phyloP scores from a whole-genome alignment of 1,284 basidiomycete species.

The Ustilago curta region DNA sequence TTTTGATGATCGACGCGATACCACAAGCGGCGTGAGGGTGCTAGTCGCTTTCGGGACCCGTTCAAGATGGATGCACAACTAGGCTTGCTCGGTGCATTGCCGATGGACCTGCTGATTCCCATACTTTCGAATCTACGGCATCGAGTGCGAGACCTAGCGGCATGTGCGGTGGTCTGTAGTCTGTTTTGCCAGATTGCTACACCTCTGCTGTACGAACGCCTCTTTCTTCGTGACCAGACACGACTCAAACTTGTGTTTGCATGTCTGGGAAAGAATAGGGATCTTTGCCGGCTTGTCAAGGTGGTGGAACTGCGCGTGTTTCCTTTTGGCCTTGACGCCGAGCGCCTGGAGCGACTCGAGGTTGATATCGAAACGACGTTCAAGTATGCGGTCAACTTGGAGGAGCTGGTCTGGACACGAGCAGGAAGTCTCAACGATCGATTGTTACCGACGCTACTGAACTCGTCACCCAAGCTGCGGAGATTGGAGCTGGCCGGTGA shows the following conservation, averaged over 20 bases:
- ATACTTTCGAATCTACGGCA: constrained; percentile 54
- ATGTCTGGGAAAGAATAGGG: constrained; percentile 39
- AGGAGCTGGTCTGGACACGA: constrained; percentile 63
- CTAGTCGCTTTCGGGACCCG: constrained; percentile 10
- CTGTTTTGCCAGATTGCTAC: constrained; percentile 46
- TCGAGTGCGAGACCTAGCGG: constrained; percentile 55
- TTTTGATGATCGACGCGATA: constrained; percentile 2
- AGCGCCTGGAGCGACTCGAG: constrained; percentile 61
- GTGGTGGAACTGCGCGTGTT: constrained; percentile 64
- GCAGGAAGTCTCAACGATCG: constrained; percentile 65
- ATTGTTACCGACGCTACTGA: constrained; percentile 46
- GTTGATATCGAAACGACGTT: constrained; percentile 48
- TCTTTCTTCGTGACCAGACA: constrained; percentile 63
- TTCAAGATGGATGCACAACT: constrained; percentile 13
- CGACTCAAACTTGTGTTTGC: constrained; percentile 58
- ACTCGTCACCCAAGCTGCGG: constrained; percentile 32
- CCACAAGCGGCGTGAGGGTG: constrained; percentile 8
- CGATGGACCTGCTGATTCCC: constrained; percentile 54
- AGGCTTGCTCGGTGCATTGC: constrained; percentile 44
- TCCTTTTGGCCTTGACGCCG: constrained; percentile 63
- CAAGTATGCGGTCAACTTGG: constrained; percentile 39
- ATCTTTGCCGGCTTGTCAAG: constrained; percentile 49
- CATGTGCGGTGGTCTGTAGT: constrained; percentile 49
- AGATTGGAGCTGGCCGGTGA: constrained; percentile 63
- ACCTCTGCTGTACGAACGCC: constrained; percentile 60